phyloP scores from a whole-genome alignment of 495 filamentous ascomycete genomes.

The Penicillium mononematosum region DNA sequence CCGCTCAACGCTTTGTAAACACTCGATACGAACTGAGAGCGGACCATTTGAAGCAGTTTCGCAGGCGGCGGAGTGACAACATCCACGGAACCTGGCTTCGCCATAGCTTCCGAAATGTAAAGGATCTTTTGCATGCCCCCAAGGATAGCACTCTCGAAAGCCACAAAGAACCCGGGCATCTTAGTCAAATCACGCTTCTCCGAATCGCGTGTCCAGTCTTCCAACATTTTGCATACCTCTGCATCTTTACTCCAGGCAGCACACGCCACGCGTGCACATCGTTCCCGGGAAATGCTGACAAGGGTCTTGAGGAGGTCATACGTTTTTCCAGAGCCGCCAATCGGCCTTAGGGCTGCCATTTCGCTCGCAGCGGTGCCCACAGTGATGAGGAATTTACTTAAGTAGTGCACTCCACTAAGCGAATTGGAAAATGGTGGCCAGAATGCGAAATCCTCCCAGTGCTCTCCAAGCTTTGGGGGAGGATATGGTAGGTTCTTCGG shows the following conservation, averaged over 20 bases:
- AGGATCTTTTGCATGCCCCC: conserved; percentile 88
- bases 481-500: conserved; percentile 73
- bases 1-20: conserved; percentile 90
- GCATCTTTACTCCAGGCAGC: conserved; percentile 86
- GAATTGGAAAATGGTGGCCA: conserved; percentile 94
- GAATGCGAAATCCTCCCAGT: conserved; percentile 94
- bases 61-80: conserved; percentile 78
- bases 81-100: conserved; percentile 62
- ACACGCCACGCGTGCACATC: conserved; percentile 75
- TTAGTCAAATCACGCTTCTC: conserved; percentile 82
- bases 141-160: conserved; percentile 76
- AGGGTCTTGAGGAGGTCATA: conserved; percentile 67
- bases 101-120: conserved; percentile 81
- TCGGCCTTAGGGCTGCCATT: conserved; percentile 70
- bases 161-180: conserved; percentile 79
- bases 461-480: conserved; percentile 69
- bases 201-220: conserved; percentile 82
- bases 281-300: conserved; percentile 76
- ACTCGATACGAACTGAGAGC: conserved; percentile 82
- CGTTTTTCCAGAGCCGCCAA: conserved; percentile 55
- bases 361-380: conserved; percentile 84
- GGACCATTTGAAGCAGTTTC: conserved; percentile 82
- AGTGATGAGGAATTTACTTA: conserved; percentile 73
- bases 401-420: conserved; percentile 80
- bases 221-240: conserved; percentile 81